Conservation (phyloP, 805 yeast genomes). For the Kodamaea neixiangensis region DNA sequence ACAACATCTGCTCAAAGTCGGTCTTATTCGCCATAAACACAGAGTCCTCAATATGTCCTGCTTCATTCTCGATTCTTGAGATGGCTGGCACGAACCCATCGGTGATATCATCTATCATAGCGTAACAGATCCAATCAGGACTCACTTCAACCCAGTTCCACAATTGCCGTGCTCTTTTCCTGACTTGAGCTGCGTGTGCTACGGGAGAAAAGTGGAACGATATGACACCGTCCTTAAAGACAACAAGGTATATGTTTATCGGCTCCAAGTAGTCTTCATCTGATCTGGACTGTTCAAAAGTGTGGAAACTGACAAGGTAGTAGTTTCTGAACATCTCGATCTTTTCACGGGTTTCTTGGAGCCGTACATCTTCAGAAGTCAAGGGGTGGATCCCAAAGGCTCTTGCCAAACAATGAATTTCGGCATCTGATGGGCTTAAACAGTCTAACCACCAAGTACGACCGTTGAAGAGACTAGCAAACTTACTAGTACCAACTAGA, state of each 20-base stretch:
- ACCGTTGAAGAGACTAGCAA: slow-evolving; percentile 52
- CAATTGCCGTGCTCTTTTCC: slow-evolving; percentile 79
- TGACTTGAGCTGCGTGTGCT: slow-evolving; percentile 64
- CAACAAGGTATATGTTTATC: slow-evolving; percentile 69
- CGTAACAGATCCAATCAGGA: slow-evolving; percentile 83
- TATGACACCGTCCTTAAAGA: slow-evolving; percentile 59
- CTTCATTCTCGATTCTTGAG: slow-evolving; percentile 75
- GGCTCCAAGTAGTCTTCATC: slow-evolving; percentile 79
- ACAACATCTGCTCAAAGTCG: slow-evolving; percentile 73
- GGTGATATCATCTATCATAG: slow-evolving; percentile 79
- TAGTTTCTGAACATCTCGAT: slow-evolving; percentile 23
- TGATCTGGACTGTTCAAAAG: slow-evolving; percentile 47
- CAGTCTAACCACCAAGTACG: slow-evolving; percentile 75
- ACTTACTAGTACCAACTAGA: slow-evolving; percentile 59
- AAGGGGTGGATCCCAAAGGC: slow-evolving; percentile 26
- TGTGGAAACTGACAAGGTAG: slow-evolving; percentile 24
- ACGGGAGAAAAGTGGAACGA: slow-evolving; percentile 63
- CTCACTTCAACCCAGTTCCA: slow-evolving; percentile 64
- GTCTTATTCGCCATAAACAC: slow-evolving; percentile 55
- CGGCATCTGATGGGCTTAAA: slow-evolving; percentile 23
- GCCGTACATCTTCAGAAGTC: slow-evolving; percentile 25
- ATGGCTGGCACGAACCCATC: slow-evolving; percentile 85
- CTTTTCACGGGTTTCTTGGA: slow-evolving; percentile 25
- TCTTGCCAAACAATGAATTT: slow-evolving; percentile 22
- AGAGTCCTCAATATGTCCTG: slow-evolving; percentile 80